Evolutionary conservation across 192 early-diverging fungal genomes (phyloP).

Genomic region (Haplosporangium gracile): DNA sequence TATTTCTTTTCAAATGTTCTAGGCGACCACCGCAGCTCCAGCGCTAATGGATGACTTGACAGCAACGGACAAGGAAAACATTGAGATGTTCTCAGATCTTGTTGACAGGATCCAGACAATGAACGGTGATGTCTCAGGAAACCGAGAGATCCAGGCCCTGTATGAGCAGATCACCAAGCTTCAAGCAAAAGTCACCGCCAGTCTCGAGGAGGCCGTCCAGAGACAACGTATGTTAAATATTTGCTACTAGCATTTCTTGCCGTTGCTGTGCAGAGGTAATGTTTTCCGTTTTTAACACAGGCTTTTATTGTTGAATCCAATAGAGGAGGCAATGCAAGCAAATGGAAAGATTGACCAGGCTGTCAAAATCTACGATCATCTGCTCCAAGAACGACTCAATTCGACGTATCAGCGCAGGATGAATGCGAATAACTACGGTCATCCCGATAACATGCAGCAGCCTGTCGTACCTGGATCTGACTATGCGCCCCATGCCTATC

Average conservation of each 20-base stretch:
- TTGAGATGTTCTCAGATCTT: constrained; percentile 90
- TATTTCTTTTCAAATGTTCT: background rate
- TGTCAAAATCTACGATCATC: constrained; percentile 87
- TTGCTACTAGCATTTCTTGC: background rate
- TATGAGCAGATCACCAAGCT: constrained; percentile 90
- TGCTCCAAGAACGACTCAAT: constrained; percentile 82
- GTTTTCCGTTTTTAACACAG: background rate
- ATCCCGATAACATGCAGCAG: constrained; percentile 37
- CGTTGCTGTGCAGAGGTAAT: background rate
- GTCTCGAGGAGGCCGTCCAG: constrained; percentile 77
- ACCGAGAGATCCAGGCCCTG: constrained; percentile 85
- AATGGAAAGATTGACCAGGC: constrained; percentile 88
- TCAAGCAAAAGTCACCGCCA: constrained; percentile 85
- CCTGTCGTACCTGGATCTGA: constrained; percentile 41
- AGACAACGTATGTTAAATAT: constrained; percentile 74
- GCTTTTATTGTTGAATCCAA: background rate
- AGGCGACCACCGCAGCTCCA: constrained; percentile 25
- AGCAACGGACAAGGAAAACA: constrained; percentile 86
- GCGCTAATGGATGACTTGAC: constrained; percentile 72
- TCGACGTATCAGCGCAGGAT: constrained; percentile 40
- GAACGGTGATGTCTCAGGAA: constrained; percentile 82
- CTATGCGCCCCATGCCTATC: constrained; percentile 43
- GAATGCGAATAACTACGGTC: constrained; percentile 31
- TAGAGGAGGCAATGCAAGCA: constrained; percentile 77
- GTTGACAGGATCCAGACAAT: constrained; percentile 83